Percentiles rank a stretch among this genome's conserved stretches.
Evolutionary conservation across 257 asterid species (phyloP).

Genomic region (Penstemon barbatus): DNA sequence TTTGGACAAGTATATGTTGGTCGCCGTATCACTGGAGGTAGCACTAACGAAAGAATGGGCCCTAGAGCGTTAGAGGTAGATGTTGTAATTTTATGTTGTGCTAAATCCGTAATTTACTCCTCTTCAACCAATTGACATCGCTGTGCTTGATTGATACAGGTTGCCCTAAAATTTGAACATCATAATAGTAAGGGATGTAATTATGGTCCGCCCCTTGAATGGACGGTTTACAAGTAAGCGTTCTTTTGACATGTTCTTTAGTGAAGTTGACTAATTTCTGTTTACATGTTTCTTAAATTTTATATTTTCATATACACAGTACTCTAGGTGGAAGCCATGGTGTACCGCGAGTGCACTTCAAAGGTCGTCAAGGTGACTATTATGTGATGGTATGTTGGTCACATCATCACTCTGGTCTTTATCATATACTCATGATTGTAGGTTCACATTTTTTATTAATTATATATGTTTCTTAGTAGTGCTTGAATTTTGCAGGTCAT

Average conservation of each 20-base stretch:
- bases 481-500: slow-evolving; percentile 60
- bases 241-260: slow-evolving; percentile 1
- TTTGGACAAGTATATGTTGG: slow-evolving; percentile 94
- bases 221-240: slow-evolving; percentile 88
- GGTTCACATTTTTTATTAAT: neutral
- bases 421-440: slow-evolving; percentile 4
- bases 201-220: slow-evolving; percentile 77
- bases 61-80: slow-evolving; percentile 65
- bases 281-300: slow-evolving; percentile 13
- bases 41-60: slow-evolving; percentile 50
- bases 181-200: slow-evolving; percentile 83
- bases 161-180: slow-evolving; percentile 86
- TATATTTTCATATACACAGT: slow-evolving; percentile 40
- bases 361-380: slow-evolving; percentile 78
- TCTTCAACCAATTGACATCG: slow-evolving; percentile 10
- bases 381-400: slow-evolving; percentile 65
- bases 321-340: slow-evolving; percentile 86
- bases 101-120: neutral
- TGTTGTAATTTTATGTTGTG: slow-evolving; percentile 8
- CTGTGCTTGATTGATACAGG: slow-evolving; percentile 44
- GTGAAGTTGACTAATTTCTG: slow-evolving; percentile 10
- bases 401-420: neutral
- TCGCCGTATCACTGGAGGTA: slow-evolving; percentile 60
- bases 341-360: slow-evolving; percentile 84
- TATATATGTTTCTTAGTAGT: slow-evolving; percentile 7